These are phyloP conservation scores for Rhizopus stolonifer DNA, from an alignment of 371 early-diverging fungal species.

Conservation along the genomic window DNA sequence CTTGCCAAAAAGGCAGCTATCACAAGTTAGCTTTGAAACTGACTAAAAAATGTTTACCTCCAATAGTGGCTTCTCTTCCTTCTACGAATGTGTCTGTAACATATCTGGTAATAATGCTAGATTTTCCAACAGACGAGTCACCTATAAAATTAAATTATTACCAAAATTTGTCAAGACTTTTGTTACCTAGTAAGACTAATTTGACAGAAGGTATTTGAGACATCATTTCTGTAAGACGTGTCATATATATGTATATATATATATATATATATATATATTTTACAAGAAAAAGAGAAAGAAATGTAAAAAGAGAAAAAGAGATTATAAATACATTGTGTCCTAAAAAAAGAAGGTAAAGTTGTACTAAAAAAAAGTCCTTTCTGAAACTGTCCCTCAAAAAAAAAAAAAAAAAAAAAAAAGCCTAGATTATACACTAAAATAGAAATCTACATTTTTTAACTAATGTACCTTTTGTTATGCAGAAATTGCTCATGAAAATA, in stretches of 20 bases:
- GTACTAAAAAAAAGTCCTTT: no score
- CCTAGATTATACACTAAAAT: no score
- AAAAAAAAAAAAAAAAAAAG: no score
- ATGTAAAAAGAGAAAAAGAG: constrained; percentile 5
- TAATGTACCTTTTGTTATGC: no score
- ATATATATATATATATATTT: neutral
- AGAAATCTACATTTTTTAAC: no score
- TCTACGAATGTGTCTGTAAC: constrained; percentile 91
- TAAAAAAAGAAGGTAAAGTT: neutral
- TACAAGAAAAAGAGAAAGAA: constrained; percentile 8
- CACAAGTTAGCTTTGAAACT: no score
- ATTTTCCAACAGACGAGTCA: constrained; percentile 86
- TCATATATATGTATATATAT: neutral
- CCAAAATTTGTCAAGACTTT: no score
- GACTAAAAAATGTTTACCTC: constrained; percentile 61
- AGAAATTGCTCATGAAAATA: no score
- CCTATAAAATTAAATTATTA: no score
- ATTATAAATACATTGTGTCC: neutral
- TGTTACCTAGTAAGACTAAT: constrained; percentile 66
- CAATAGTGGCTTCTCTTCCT: constrained; percentile 96
- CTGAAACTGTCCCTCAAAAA: no score
- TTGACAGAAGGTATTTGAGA: constrained; percentile 48
- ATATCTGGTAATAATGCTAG: constrained; percentile 79
- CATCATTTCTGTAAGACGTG: constrained; percentile 27
- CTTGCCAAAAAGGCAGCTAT: constrained; percentile 80